These are phyloP conservation scores for Alternaria burnsii DNA, from an alignment of 2,329 filamentous ascomycete genomes.

Conservation along the genomic window DNA sequence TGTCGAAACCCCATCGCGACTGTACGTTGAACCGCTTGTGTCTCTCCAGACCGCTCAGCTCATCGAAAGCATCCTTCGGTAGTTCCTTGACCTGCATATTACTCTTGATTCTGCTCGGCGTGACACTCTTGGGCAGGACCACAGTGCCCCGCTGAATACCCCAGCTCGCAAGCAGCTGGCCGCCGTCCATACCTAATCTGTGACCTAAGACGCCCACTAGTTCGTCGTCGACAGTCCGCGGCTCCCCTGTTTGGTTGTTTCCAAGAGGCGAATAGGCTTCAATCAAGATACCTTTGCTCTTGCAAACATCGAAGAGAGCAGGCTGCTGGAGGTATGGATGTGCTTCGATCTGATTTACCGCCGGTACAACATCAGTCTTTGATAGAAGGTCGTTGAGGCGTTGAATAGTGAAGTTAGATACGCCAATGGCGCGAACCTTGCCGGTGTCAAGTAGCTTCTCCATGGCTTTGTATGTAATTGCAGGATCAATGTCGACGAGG, in stretches of 20 bases:
- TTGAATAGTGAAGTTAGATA: conserved; percentile 82
- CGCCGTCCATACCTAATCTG: conserved; percentile 68
- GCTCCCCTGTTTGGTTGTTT: conserved; percentile 66
- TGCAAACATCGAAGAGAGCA: conserved; percentile 71
- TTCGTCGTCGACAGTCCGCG: conserved; percentile 60
- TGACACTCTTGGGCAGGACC: conserved; percentile 85
- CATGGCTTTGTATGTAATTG: conserved; percentile 77
- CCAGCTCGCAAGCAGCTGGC: conserved; percentile 81
- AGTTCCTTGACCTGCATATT: conserved; percentile 75
- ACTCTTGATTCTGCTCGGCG: conserved; percentile 72
- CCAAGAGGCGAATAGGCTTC: conserved; percentile 78
- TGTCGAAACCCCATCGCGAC: conserved; percentile 37
- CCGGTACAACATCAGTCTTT: conserved; percentile 68
- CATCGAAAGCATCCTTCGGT: conserved; percentile 72
- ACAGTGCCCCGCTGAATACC: conserved; percentile 80
- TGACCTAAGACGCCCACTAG: conserved; percentile 27
- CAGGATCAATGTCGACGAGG: conserved; percentile 77
- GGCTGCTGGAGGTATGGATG: conserved; percentile 61
- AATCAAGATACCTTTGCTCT: conserved; percentile 73
- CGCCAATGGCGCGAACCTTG: conserved; percentile 80
- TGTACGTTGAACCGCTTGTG: conserved; percentile 38
- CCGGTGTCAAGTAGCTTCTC: conserved; percentile 71
- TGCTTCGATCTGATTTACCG: conserved; percentile 63
- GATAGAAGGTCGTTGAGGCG: conserved; percentile 75
- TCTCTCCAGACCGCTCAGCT: conserved; percentile 60